Conservation (phyloP, 768 basidiomycete species). For the Russula emetica region DNA sequence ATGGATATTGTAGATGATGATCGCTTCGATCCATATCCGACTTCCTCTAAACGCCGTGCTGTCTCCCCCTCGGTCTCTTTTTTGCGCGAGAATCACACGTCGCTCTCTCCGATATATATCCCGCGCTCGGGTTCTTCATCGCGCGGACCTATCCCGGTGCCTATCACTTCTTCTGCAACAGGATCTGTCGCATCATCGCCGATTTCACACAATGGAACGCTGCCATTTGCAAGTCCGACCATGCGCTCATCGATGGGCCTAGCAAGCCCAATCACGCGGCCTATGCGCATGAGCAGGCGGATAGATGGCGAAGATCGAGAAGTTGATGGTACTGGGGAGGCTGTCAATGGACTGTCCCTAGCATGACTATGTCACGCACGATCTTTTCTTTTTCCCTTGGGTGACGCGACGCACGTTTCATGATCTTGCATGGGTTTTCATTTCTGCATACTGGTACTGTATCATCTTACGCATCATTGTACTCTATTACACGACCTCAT, state of each 20-base stretch:
- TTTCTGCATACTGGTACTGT: not conserved
- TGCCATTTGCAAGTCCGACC: conserved; percentile 58
- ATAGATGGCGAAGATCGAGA: conserved; percentile 61
- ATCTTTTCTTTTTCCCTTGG: not conserved
- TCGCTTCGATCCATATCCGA: conserved; percentile 80
- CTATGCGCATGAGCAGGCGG: conserved; percentile 50
- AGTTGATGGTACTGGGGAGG: conserved; percentile 75
- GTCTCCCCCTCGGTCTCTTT: conserved; percentile 75
- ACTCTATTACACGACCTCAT: conserved; percentile 4
- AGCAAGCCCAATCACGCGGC: conserved; percentile 71
- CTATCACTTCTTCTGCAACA: conserved; percentile 54
- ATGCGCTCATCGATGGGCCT: conserved; percentile 66
- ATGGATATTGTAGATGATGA: conserved; percentile 56
- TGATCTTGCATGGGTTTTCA: conserved; percentile 1
- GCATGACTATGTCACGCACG: conserved; percentile 22
- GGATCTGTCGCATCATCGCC: conserved; percentile 73
- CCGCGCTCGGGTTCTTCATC: conserved; percentile 39
- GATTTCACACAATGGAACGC: conserved; percentile 49
- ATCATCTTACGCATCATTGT: conserved; percentile 16
- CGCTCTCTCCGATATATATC: conserved; percentile 47
- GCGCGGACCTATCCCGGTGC: conserved; percentile 56
- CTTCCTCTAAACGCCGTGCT: conserved; percentile 71
- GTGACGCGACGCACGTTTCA: not conserved
- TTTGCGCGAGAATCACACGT: conserved; percentile 56
- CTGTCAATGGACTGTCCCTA: conserved; percentile 58